phyloP scores from a whole-genome alignment of 495 filamentous ascomycete species.

The Evansstolkia leycettana region DNA sequence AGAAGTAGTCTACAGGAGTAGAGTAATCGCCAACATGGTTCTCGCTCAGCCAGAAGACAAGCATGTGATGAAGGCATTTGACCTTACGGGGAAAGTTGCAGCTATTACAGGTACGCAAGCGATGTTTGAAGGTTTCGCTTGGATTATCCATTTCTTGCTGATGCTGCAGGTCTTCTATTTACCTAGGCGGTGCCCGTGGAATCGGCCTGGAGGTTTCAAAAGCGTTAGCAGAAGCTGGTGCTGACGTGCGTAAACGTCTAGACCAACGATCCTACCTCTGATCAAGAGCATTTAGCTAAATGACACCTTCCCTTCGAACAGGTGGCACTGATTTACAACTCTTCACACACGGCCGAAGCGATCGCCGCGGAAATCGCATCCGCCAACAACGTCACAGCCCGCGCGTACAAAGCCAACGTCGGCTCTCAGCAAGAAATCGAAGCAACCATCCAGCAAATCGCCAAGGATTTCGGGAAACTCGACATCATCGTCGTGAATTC shows the following conservation, averaged over 20 bases:
- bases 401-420: conserved; percentile 60
- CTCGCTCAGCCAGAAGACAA: conserved; percentile 24
- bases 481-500: conserved; percentile 72
- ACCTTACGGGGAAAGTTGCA: conserved; percentile 24
- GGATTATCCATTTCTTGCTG: too few relatives aligned
- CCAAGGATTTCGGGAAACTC: conserved; percentile 53
- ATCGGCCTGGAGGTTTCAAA: conserved; percentile 68
- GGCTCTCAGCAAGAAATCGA: conserved; percentile 42
- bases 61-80: conserved; percentile 23
- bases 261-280: too few relatives aligned
- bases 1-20: too few relatives aligned
- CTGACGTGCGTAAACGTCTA: conserved; percentile 37
- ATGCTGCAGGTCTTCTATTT: too few relatives aligned
- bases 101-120: conserved; percentile 20
- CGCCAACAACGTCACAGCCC: conserved; percentile 52
- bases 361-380: conserved; percentile 58
- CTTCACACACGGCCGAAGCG: conserved; percentile 40
- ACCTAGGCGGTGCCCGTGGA: conserved; percentile 58
- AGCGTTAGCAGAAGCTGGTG: conserved; percentile 65
- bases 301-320: background rate
- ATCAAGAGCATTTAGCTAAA: too few relatives aligned
- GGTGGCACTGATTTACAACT: conserved; percentile 72
- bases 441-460: conserved; percentile 38
- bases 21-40: conserved; percentile 18
- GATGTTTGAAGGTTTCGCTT: too few relatives aligned